Percentiles rank a stretch among this genome's conserved stretches.
These are phyloP conservation scores for Colletotrichum sp. DNA, from an alignment of 2,329 filamentous ascomycete species.

Conservation along the genomic window DNA sequence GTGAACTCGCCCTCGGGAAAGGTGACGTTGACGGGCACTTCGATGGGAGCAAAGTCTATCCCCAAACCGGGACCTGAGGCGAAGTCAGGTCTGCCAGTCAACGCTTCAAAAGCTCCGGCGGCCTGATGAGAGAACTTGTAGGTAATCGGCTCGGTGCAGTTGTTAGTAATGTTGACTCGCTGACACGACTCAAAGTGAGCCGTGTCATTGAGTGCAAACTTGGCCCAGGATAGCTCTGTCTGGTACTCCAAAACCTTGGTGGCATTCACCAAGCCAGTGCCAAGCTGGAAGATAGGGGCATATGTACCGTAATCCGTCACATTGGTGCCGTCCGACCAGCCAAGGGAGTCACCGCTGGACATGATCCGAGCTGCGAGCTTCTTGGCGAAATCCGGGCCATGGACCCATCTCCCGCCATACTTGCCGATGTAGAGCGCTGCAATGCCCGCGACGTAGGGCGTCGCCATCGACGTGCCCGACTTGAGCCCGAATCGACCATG, in stretches of 20 bases:
- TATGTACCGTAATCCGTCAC: slow-evolving; percentile 20
- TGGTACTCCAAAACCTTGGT: slow-evolving; percentile 47
- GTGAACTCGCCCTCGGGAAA: slow-evolving; percentile 15
- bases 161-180: slow-evolving; percentile 47
- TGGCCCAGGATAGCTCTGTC: slow-evolving; percentile 41
- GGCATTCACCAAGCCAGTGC: slow-evolving; percentile 52
- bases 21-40: not conserved
- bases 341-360: slow-evolving; percentile 36
- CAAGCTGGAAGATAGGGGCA: slow-evolving; percentile 44
- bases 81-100: not conserved
- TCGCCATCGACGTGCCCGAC: slow-evolving; percentile 62
- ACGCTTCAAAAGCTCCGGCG: slow-evolving; percentile 21
- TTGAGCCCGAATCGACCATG: slow-evolving; percentile 47
- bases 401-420: slow-evolving; percentile 42
- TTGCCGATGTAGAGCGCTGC: slow-evolving; percentile 49
- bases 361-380: slow-evolving; percentile 30
- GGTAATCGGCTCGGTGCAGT: slow-evolving; percentile 34
- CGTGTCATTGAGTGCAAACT: slow-evolving; percentile 55
- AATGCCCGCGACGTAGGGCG: slow-evolving; percentile 58
- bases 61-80: not conserved
- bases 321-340: slow-evolving; percentile 32
- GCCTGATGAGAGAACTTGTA: slow-evolving; percentile 47
- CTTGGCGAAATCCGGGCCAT: slow-evolving; percentile 35
- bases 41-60: not conserved
- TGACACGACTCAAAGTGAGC: slow-evolving; percentile 41